Evolutionary conservation across 2,329 filamentous ascomycete genomes (phyloP).

Genomic region (Alternaria arbusti): DNA sequence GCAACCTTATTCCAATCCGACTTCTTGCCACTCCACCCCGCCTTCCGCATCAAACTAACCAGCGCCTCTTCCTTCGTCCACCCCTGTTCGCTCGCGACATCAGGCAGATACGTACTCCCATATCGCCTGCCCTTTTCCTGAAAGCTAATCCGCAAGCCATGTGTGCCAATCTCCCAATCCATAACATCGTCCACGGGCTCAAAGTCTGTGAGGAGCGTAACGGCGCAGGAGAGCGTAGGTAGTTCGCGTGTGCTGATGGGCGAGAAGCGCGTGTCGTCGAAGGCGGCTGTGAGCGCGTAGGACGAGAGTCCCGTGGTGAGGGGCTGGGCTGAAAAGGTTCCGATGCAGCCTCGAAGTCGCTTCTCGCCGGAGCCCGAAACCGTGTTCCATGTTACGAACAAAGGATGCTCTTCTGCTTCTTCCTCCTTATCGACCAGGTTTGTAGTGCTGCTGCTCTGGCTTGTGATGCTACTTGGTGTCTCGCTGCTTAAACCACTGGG

Average conservation of each 20-base stretch:
- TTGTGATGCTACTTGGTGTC: slow-evolving; percentile 52
- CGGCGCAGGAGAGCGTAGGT: slow-evolving; percentile 51
- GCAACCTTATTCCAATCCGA: slow-evolving; percentile 79
- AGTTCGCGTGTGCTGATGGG: slow-evolving; percentile 58
- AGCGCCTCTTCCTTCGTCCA: slow-evolving; percentile 95
- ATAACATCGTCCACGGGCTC: slow-evolving; percentile 74
- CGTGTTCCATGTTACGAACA: slow-evolving; percentile 96
- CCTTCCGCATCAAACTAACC: slow-evolving; percentile 89
- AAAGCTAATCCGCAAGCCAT: slow-evolving; percentile 89
- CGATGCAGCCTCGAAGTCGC: slow-evolving; percentile 89
- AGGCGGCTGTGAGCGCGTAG: slow-evolving; percentile 50
- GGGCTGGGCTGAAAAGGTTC: slow-evolving; percentile 60
- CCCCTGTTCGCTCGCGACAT: slow-evolving; percentile 89
- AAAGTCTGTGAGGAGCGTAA: slow-evolving; percentile 87
- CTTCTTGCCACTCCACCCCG: slow-evolving; percentile 78
- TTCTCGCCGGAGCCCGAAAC: slow-evolving; percentile 64
- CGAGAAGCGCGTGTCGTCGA: slow-evolving; percentile 67
- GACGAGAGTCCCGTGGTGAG: slow-evolving; percentile 12
- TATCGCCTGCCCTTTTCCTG: slow-evolving; percentile 73
- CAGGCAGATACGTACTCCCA: slow-evolving; percentile 88
- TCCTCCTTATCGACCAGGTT: slow-evolving; percentile 46
- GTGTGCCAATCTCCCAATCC: slow-evolving; percentile 86
- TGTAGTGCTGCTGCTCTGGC: slow-evolving; percentile 37
- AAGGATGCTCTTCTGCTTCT: slow-evolving; percentile 61
- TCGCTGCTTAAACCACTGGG: slow-evolving; percentile 50